Base-by-base conservation (phyloP, 2,329 filamentous ascomycete genomes). In the Pyrenophora tritici-repentis region DNA sequence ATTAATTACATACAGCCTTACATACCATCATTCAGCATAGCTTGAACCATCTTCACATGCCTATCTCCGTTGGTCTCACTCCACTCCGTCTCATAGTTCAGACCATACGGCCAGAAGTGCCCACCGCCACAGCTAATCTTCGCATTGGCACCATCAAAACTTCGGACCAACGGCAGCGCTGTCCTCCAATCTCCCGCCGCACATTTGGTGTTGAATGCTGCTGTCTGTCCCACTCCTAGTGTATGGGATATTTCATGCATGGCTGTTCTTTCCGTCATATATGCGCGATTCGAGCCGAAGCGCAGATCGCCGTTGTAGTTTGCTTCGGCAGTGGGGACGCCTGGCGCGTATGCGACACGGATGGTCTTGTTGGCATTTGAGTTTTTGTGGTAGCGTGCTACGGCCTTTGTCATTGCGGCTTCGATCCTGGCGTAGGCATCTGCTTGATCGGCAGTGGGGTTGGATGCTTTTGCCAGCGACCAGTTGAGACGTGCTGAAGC, bases 171-270 rank as follows among this genome's bases (percentile, higher is more conserved):
- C 16, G 69, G 65, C 36, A 71, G 18, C 26, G 69, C 69, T 9
- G 67, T 72, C 45, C n/a, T 50, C 69, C 69, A 72, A 43, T 68
- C 63, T 1, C 66, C 63, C 6, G 64, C 52, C 20, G 60, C 59
- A 33, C 69, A 72, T 49, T 69, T 65, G 2, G 39, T 47, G 33
- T 68, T 48, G 35, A 71, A 72, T 9, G 65, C 66, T 1, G 61
- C 58, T 8, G 69, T 72, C 50, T 71, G 68, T 2, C 69, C 68
- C 1, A 72, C 62, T 2, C 69, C 69, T 6, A 72, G 53, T 2
- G 69, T 72, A 41, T 72, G 69, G 13, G 55, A 53, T 47, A 72
- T 71, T 42, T 72, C 69, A 32, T 72, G 69, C 67, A 72, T 65
- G 3, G 69, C 69, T 9, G 68, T 71, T 38, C 69, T 65, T 55